Conservation (phyloP, 148 eudicot genomes). For the Cornus kousa region DNA sequence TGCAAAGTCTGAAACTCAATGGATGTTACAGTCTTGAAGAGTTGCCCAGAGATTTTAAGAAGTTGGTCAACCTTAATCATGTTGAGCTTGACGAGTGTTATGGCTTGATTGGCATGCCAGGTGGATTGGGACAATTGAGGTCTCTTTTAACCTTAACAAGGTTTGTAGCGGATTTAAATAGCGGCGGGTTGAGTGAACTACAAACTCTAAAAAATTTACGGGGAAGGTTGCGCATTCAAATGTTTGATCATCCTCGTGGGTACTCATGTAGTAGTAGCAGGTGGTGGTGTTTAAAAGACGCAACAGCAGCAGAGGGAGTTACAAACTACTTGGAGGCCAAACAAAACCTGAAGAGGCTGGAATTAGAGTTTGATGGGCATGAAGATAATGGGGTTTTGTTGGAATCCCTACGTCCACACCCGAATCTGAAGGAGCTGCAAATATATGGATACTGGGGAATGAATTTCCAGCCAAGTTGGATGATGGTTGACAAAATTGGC, state of each 20-base stretch:
- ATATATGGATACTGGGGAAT: background rate
- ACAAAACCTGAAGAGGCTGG: background rate
- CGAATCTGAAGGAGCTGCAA: background rate
- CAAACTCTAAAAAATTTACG: too few relatives aligned
- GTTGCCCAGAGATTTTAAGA: too few relatives aligned
- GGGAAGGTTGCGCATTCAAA: too few relatives aligned
- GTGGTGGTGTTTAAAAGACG: background rate
- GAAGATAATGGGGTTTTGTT: background rate
- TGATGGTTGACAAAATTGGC: too few relatives aligned
- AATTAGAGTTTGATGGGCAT: too few relatives aligned
- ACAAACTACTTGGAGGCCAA: background rate
- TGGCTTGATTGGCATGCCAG: background rate
- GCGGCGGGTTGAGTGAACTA: background rate
- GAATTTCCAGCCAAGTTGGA: background rate
- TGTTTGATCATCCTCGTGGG: too few relatives aligned
- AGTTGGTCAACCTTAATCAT: too few relatives aligned
- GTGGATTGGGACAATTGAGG: background rate
- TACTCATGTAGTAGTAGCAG: too few relatives aligned
- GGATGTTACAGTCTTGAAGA: too few relatives aligned
- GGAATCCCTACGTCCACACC: background rate
- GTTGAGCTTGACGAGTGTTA: too few relatives aligned
- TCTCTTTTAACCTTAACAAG: background rate
- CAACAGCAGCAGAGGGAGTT: background rate
- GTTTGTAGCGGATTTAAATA: background rate
- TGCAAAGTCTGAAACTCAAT: too few relatives aligned